Conservation (phyloP, 192 early-diverging fungal species). For the Backusella circina region DNA sequence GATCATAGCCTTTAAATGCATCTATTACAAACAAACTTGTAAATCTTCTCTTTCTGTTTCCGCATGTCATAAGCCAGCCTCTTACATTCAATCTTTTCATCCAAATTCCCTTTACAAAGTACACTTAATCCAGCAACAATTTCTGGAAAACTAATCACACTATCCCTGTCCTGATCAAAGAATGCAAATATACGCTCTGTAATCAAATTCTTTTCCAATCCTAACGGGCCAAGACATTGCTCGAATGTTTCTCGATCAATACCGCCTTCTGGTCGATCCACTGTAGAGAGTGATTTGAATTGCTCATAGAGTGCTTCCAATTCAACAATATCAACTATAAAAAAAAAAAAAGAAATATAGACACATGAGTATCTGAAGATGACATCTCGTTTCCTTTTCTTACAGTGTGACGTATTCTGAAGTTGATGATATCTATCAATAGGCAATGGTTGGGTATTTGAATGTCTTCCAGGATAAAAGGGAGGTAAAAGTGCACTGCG, state of each 20-base stretch:
- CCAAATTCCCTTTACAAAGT: slow-evolving; percentile 82
- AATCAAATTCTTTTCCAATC: slow-evolving; percentile 80
- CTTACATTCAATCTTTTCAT: slow-evolving; percentile 86
- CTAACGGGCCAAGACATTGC: slow-evolving; percentile 81
- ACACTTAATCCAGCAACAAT: slow-evolving; percentile 79
- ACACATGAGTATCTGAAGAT: too few species aligned
- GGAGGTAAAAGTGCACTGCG: slow-evolving; percentile 64
- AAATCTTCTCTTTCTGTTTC: neutral
- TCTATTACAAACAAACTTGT: slow-evolving; percentile 38
- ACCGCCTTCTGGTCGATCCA: slow-evolving; percentile 55
- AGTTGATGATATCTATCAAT: slow-evolving; percentile 45
- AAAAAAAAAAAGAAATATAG: neutral
- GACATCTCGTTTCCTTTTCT: slow-evolving; percentile 7
- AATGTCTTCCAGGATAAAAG: slow-evolving; percentile 67
- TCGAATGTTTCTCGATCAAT: slow-evolving; percentile 82
- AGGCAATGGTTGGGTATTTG: slow-evolving; percentile 14
- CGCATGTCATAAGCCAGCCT: neutral
- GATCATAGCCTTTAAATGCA: slow-evolving; percentile 90
- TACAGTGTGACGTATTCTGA: slow-evolving; percentile 66
- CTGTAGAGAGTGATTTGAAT: slow-evolving; percentile 77
- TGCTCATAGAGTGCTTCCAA: slow-evolving; percentile 84
- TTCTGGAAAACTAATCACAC: slow-evolving; percentile 75
- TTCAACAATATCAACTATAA: slow-evolving; percentile 78
- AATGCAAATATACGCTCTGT: slow-evolving; percentile 84
- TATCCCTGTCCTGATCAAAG: slow-evolving; percentile 84